Conservation (phyloP, 2,329 filamentous ascomycete species). For the Colletotrichum chlorophyti region DNA sequence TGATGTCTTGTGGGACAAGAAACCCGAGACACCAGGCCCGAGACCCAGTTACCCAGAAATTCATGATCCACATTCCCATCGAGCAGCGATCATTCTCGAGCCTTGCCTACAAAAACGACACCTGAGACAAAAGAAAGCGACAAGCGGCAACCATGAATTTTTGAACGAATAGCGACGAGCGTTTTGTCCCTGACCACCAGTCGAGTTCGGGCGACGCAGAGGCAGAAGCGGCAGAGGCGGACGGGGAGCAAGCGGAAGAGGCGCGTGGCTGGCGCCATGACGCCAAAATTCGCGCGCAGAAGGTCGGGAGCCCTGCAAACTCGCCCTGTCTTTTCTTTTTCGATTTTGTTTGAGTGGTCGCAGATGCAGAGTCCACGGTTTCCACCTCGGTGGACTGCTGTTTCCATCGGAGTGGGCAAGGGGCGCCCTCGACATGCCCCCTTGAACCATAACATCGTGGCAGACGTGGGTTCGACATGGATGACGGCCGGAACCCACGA, state of each 20-base stretch:
- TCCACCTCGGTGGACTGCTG: conserved; percentile 21
- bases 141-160: conserved; percentile 1
- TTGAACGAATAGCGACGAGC: neutral
- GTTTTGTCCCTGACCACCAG: neutral
- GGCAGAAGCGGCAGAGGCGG: conserved; percentile 2
- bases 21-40: too few relatives aligned
- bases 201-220: neutral
- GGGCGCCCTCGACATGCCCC: conserved; percentile 24
- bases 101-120: too few relatives aligned
- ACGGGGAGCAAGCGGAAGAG: conserved; percentile 3
- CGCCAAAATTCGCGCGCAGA: conserved; percentile 4
- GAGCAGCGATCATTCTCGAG: too few relatives aligned
- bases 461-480: conserved; percentile 17
- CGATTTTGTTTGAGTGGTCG: neutral
- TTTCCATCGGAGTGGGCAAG: conserved; percentile 19
- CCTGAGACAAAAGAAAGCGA: neutral
- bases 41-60: too few relatives aligned
- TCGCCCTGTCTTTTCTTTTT: neutral
- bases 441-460: conserved; percentile 1
- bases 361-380: conserved; percentile 3
- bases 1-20: too few relatives aligned
- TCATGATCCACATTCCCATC: too few relatives aligned
- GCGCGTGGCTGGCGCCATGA: conserved; percentile 23
- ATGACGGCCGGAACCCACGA: conserved; percentile 6
- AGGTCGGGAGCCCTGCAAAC: neutral